Evolutionary conservation across 306 rosid species (phyloP), one percentile per base, ranked within the genome.

Genomic region (Abrus pulchellus): DNA sequence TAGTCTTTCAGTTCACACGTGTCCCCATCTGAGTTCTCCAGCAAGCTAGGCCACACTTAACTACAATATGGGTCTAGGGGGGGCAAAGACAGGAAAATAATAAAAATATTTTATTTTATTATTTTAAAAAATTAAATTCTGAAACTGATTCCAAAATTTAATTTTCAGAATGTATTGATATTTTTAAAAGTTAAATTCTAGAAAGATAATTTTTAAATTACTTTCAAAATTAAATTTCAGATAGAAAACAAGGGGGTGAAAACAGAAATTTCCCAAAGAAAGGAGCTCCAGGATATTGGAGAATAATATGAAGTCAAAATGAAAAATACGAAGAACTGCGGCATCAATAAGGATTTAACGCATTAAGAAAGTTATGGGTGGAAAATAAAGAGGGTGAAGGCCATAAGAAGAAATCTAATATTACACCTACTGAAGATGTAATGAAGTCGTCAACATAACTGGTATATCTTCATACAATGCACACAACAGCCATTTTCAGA

Each of bases 391-490:
- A 45, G 28, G 20, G 44, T 28, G 32, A 14, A 78, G 32, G 59
- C 59, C 30, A 57, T 28, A 11, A 9, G 44, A 44, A 52, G 55
- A 30, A 74, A 71, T 33, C 68, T 69, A 41, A 43, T 33, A 74
- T 9, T 68, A 20, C 70, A 67, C 54, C 76, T 52, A 72, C 5
- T 52, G 41, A 77, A 52, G 40, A 79, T 41, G 68, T 65, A 20
- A 78, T 30, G 7, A 28, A 30, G 80, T 55, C 53, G 67, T 64
- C 44, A 83, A 20, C 28, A 69, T 70, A 80, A 67, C 7, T 27
- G 34, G 40, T 9, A 44, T 34, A 78, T 50, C 53, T 79, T 78
- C 55, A 7, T 57, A 48, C 64, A 64, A 71, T 33, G 50, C 72
- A 66, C 45, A 74, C 69, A 55, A 77, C 52, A 67, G 33, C 8